Evolutionary conservation across 345 rosid species (phyloP), one percentile per base, ranked within the genome.

Genomic region (Toxicodendron radicans): DNA sequence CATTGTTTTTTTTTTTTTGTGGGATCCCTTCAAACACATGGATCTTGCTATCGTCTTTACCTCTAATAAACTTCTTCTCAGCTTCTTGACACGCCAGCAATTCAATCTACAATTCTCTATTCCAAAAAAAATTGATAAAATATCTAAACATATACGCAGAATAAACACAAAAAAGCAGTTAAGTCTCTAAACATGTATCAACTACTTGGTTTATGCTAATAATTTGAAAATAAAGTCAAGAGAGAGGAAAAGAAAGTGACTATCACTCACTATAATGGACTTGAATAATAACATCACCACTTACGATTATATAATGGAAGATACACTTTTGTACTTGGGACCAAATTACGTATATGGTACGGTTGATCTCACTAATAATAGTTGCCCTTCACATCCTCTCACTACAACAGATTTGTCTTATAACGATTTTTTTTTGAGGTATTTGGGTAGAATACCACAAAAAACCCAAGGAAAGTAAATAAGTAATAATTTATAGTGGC

Each of bases 101-200:
- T 14, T 74, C 76, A 65, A 71, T 75, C 73, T 73, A 16, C 67
- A 10, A 14, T 35, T 1, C 62, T 70, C 75, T 64, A 61, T 60
- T 35, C 43, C 23, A 52, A 56, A 27, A 53, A n/a, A 13, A 23
- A 38, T 7, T 4, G 10, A 35, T 20, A 35, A 54, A 41, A 56
- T 33, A 69, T 35, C 35, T 57, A 10, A 27, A 13, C 5, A 71
- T 10, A 20, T 13, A 13, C 14, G 35, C 51, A n/a, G 17, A 72
- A 32, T 2, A 10, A 61, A 49, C 10, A 10, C 21, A 7, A 60
- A 48, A 33, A 27, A 27, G 32, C 10, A 53, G 21, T 51, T 18
- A 69, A 72, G 57, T 67, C 61, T 7, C 61, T 41, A 27, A 30
- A 10, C 33, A 61, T 18, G 59, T 20, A 70, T 70, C n/a, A 53